Base-by-base conservation (phyloP, 73 alveolate genomes). In the Blepharisma stoltei region DNA sequence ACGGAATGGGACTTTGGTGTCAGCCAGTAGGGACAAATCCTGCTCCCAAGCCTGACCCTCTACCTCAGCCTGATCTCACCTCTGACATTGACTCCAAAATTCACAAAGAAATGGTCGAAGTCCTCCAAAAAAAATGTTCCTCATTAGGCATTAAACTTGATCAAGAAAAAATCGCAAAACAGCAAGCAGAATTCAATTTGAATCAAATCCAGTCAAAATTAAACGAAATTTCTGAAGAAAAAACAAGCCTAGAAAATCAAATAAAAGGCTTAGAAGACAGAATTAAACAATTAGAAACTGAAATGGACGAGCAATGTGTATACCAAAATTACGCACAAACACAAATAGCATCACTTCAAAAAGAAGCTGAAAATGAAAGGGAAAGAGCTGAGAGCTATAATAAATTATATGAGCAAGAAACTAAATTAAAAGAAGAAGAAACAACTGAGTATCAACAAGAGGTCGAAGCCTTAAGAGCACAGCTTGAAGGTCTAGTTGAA, bases 1-100 rank as follows among this genome's bases (percentile, higher is more conserved):
- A 60, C 2, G 73, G 73, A 20, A 60, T 60, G 73, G 73, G 73
- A 14, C 73, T 60, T 60, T 60, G 73, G 73, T 60, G 73, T 25
- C 73, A 60, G 73, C 73, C 73, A 25, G 45, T 25, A n/a, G n/a
- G 27, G 3, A 52, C n/a, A 11, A 11, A 11, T 14, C 46, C 37
- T 14, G 5, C 1, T 1, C 73, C 46, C 2, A 25, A 18, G 2
- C 18, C 46, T 1, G 73, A 14, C 18, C 14, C 14, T n/a, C 73
- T 38, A 20, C 45, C 73, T 2, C 18, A 14, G 3, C 73, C 73
- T 18, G 73, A 60, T 14, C 23, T 60, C 47, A 60, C 73, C 14
- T 14, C 14, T 2, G 73, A 60, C 5, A 38, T 60, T 14, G 73
- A 60, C n/a, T 38, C 23, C 11, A 60, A 60, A 60, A 4, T 60